Evolutionary conservation across 2,329 filamentous ascomycete species (phyloP), one percentile per base, ranked within the genome.

Genomic region (Pseudogymnoascus sp.): DNA sequence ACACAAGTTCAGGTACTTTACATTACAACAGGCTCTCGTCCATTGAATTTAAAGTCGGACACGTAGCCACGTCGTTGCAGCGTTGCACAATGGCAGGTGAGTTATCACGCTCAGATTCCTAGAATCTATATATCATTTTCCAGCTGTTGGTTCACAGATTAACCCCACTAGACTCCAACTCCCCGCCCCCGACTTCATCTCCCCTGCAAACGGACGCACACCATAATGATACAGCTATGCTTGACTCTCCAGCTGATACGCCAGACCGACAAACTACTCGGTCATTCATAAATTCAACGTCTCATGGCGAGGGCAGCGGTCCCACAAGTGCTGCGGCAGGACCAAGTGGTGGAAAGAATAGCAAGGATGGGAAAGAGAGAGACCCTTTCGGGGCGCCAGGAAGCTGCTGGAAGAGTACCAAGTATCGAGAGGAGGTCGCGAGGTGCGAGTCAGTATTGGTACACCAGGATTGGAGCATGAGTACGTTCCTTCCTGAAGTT

Each of bases 341-440:
- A 45, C 63, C 63, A 7, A 60, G 19, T 23, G 55, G 61, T 55
- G 58, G 55, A 52, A 64, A 63, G 58, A 52, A 30, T 19, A 28
- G 28, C 38, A 63, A 60, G 64, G 63, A 63, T 60, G 42, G 69
- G 58, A 69, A 22, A 22, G n/a, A 69, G 28, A 75, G 71, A 62
- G 71, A 67, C 60, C 28, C 70, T 68, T 66, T 67, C 67, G 63
- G 75, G 36, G 73, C 75, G 64, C 80, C 80, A 6, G 79, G 82
- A 2, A 79, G 77, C 52, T 74, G 74, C 7, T 86, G 82, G 82
- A 77, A 76, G 66, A 83, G 77, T 65, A 82, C 81, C 71, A 84
- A 83, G 68, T 80, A 81, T 4, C 71, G 79, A 64, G 83, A 85
- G 64, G 84, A 86, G 62, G 80, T 77, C 66, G 73, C 78, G 45